These are phyloP conservation scores for Apiospora aurea DNA, from an alignment of 2,329 filamentous ascomycete genomes.

Conservation along the genomic window DNA sequence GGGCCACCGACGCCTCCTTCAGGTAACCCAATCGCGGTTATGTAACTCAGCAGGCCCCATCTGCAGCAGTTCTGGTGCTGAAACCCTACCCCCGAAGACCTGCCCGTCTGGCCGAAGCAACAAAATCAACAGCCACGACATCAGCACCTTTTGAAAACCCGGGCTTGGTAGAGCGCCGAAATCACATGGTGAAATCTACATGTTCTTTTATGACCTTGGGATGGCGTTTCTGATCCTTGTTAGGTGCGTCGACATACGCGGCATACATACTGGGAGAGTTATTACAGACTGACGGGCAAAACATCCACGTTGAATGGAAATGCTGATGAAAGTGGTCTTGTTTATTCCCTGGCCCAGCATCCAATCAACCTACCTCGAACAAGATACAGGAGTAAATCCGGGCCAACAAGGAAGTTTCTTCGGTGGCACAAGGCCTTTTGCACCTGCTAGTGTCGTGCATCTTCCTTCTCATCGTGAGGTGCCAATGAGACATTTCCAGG, in stretches of 20 bases:
- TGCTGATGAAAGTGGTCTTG: neutral
- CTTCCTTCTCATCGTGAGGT: neutral
- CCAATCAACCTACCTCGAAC: neutral
- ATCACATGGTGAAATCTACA: neutral
- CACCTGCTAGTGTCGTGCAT: neutral
- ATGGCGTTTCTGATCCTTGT: neutral
- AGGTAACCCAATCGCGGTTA: neutral
- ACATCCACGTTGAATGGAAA: neutral
- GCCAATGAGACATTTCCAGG: neutral
- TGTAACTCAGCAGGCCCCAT: neutral
- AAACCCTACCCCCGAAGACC: neutral
- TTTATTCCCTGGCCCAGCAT: neutral
- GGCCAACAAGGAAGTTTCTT: neutral
- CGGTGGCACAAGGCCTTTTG: conserved; percentile 1
- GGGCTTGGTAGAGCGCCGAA: neutral
- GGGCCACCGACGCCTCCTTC: neutral
- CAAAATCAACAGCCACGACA: no score
- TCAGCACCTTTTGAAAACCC: neutral
- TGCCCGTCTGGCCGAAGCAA: neutral
- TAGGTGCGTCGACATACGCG: neutral
- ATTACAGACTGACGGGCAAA: neutral
- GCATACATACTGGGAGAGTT: neutral
- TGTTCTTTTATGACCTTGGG: neutral
- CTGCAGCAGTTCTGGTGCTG: neutral
- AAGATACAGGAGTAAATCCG: neutral